Conservation (phyloP, 805 yeast genomes). For the Soucietia sequanensis region DNA sequence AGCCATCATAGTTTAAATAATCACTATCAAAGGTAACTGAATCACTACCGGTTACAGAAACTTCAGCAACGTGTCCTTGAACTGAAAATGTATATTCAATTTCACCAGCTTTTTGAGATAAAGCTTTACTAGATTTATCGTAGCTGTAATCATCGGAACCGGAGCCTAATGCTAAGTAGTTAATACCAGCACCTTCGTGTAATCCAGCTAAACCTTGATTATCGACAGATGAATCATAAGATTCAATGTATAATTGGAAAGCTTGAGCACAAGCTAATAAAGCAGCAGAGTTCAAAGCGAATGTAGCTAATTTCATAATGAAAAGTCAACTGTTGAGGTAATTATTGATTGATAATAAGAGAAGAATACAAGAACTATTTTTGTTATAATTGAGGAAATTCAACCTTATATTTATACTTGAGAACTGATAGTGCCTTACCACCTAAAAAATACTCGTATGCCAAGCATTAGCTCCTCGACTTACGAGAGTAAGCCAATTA, state of each 20-base stretch:
- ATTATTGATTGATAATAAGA: no score
- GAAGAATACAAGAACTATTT: no score
- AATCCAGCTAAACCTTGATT: slow-evolving; percentile 24
- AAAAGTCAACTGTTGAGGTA: no score
- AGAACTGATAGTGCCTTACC: no score
- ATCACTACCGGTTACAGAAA: slow-evolving; percentile 9
- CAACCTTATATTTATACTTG: no score
- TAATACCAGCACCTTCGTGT: slow-evolving; percentile 48
- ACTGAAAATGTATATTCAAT: not conserved
- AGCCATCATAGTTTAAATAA: slow-evolving; percentile 14
- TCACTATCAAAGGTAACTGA: slow-evolving; percentile 13
- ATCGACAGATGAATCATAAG: slow-evolving; percentile 23
- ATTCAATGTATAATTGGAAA: slow-evolving; percentile 19
- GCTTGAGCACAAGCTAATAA: slow-evolving; percentile 7
- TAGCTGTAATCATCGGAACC: slow-evolving; percentile 19
- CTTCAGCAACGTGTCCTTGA: slow-evolving; percentile 9
- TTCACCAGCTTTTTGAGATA: not conserved
- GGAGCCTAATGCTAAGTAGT: slow-evolving; percentile 33
- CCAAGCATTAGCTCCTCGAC: no score
- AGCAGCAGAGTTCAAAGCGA: slow-evolving; percentile 3
- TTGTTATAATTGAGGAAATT: no score
- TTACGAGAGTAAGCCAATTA: no score
- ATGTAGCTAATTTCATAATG: no score
- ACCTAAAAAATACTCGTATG: no score
- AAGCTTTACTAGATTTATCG: slow-evolving; percentile 9